phyloP scores from a whole-genome alignment of 441 rosid genomes.

The Eutrema salsugineum region DNA sequence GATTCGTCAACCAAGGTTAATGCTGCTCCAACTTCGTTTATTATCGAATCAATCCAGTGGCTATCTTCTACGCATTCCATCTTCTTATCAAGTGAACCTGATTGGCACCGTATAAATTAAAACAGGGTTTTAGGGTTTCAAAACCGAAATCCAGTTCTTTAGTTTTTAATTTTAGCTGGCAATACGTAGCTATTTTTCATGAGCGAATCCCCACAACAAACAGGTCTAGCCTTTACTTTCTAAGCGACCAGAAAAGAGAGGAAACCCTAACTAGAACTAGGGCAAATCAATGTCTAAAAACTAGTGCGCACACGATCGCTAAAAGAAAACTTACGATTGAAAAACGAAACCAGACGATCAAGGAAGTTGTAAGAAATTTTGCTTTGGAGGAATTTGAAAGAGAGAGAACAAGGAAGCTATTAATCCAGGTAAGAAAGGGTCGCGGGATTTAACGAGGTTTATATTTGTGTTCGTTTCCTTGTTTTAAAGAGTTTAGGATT shows the following conservation, averaged over 20 bases:
- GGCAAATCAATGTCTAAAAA: background rate
- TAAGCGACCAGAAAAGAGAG: background rate
- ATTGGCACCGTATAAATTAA: background rate
- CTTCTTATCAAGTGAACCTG: background rate
- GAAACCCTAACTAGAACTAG: background rate
- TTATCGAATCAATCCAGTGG: conserved; percentile 6
- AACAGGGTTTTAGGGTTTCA: background rate
- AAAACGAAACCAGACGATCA: background rate
- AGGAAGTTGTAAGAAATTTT: background rate
- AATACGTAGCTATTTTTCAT: background rate
- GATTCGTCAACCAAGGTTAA: conserved; percentile 19
- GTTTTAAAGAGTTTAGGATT: background rate
- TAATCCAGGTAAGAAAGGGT: background rate
- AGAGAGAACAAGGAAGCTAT: background rate
- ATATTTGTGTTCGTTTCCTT: background rate
- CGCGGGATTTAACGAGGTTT: background rate
- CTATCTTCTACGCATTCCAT: conserved; percentile 1
- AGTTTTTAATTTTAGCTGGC: background rate
- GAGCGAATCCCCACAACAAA: background rate
- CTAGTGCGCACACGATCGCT: background rate
- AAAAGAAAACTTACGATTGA: background rate
- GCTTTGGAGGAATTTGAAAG: background rate
- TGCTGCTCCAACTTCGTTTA: conserved; percentile 14
- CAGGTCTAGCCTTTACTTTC: background rate
- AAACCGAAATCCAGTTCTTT: background rate